These are phyloP conservation scores for Lipomyces mesembrius DNA, from an alignment of 805 yeast species.

Conservation along the genomic window DNA sequence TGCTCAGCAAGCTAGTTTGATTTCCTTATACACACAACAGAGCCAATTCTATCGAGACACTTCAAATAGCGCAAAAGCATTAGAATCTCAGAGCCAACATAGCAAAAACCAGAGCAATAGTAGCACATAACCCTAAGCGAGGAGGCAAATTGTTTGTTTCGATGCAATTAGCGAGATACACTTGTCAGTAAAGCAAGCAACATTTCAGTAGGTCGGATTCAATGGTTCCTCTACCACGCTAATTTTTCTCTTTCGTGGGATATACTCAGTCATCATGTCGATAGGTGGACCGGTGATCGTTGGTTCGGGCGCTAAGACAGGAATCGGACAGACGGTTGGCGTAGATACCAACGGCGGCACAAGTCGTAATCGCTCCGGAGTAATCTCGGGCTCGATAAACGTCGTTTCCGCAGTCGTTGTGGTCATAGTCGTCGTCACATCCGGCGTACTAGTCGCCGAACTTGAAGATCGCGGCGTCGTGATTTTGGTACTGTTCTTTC, in stretches of 20 bases:
- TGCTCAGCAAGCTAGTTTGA: not conserved
- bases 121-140: not conserved
- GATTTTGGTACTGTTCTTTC: not conserved
- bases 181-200: too few species aligned
- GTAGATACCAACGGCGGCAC: not conserved
- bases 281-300: not conserved
- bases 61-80: not conserved
- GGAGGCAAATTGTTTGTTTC: not conserved
- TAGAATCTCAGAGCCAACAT: not conserved
- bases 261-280: not conserved
- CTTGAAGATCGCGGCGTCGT: not conserved
- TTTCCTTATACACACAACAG: not conserved
- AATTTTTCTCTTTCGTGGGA: conserved; percentile 29
- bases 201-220: conserved; percentile 9
- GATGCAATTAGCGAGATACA: not conserved
- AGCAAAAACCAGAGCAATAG: not conserved
- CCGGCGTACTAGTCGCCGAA: not conserved
- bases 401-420: conserved; percentile 8
- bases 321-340: not conserved
- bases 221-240: conserved; percentile 27
- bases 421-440: not conserved
- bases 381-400: not conserved
- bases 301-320: not conserved
- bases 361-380: not conserved
- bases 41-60: not conserved